Evolutionary conservation across 306 rosid genomes (phyloP).

Genomic region (Rubus idaeus): DNA sequence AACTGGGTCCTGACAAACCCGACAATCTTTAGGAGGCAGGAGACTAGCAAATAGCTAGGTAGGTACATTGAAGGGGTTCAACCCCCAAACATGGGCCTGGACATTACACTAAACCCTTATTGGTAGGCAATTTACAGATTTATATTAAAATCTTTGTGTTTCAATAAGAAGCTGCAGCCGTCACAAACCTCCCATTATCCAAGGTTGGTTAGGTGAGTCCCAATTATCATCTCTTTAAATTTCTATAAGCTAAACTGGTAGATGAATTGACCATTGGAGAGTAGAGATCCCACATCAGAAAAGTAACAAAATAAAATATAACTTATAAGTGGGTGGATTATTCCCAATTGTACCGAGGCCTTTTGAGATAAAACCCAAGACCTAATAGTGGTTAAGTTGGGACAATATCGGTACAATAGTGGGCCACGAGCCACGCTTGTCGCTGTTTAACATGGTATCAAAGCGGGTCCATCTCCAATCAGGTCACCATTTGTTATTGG

Average conservation of each 20-base stretch:
- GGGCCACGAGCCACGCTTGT: too few species aligned
- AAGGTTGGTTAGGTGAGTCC: background rate
- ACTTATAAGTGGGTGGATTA: too few species aligned
- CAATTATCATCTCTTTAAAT: background rate
- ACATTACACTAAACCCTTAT: background rate
- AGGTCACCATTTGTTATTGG: too few species aligned
- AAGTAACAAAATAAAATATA: too few species aligned
- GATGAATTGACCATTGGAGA: background rate
- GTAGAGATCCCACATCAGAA: too few species aligned
- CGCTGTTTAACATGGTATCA: too few species aligned
- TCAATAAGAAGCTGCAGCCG: background rate
- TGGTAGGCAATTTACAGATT: background rate
- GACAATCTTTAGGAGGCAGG: background rate
- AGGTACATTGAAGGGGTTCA: background rate
- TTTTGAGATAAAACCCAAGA: too few species aligned
- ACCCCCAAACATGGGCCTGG: background rate
- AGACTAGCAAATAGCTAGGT: background rate
- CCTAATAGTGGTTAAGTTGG: too few species aligned
- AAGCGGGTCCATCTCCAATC: too few species aligned
- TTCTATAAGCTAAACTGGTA: background rate
- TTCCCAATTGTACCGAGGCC: too few species aligned
- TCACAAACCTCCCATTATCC: background rate
- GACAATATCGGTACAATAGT: too few species aligned
- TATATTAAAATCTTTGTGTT: background rate
- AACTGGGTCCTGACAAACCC: background rate